These are phyloP conservation scores for Sugiyamaella sp. DNA, from an alignment of 1,139 yeast species.

Conservation along the genomic window DNA sequence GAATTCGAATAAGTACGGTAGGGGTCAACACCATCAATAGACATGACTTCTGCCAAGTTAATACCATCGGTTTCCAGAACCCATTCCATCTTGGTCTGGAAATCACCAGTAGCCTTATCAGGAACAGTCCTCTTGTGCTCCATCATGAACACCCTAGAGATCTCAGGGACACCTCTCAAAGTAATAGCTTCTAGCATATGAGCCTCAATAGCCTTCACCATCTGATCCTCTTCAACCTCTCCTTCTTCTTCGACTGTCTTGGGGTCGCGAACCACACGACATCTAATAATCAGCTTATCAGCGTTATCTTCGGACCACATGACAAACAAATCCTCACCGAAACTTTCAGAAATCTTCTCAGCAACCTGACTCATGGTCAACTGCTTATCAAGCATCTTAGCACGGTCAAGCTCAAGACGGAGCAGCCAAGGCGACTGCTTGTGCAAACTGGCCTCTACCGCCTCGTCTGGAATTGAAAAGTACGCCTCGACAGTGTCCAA, in stretches of 20 bases:
- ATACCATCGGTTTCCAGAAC: slow-evolving; percentile 99
- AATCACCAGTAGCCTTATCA: slow-evolving; percentile 78
- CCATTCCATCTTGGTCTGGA: slow-evolving; percentile 90
- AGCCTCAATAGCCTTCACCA: slow-evolving; percentile 91
- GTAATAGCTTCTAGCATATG: slow-evolving; percentile 96
- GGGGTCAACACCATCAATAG: slow-evolving; percentile 93
- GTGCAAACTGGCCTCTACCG: slow-evolving; percentile 88
- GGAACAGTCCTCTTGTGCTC: slow-evolving; percentile 82
- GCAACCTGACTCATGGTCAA: slow-evolving; percentile 99
- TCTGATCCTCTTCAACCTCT: slow-evolving; percentile 96
- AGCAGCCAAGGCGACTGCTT: slow-evolving; percentile 98
- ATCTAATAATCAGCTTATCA: slow-evolving; percentile 93
- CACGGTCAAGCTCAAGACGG: slow-evolving; percentile 96
- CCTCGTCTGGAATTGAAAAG: slow-evolving; percentile 97
- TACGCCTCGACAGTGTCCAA: slow-evolving; percentile 95
- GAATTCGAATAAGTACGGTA: slow-evolving; percentile 91
- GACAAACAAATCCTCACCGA: slow-evolving; percentile 93
- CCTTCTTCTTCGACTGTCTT: slow-evolving; percentile 90
- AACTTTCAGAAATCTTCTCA: slow-evolving; percentile 88
- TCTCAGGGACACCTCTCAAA: slow-evolving; percentile 94
- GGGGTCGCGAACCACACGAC: slow-evolving; percentile 98
- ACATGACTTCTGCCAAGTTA: slow-evolving; percentile 91
- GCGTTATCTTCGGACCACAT: slow-evolving; percentile 99
- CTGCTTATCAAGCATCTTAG: slow-evolving; percentile 97
- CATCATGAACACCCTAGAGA: slow-evolving; percentile 89